phyloP scores from a whole-genome alignment of 2,329 filamentous ascomycete genomes.

The Cordyceps farinosa region DNA sequence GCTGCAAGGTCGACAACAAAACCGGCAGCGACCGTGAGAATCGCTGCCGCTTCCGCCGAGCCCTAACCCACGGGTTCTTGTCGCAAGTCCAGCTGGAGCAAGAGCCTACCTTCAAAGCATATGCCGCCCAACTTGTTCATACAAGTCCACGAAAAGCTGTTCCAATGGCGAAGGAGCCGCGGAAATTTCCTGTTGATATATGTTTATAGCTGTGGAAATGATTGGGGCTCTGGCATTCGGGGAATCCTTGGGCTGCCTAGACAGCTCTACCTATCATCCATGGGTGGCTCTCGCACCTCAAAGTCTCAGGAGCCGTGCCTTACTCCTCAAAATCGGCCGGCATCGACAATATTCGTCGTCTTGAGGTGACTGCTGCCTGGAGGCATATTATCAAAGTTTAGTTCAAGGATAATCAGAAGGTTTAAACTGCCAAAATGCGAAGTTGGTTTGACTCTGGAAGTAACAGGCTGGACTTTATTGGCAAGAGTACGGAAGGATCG shows the following conservation, averaged over 20 bases:
- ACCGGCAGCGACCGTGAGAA: background rate
- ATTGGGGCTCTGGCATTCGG: slow-evolving; percentile 39
- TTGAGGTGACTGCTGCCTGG: background rate
- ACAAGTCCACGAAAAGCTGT: background rate
- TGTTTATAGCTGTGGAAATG: slow-evolving; percentile 32
- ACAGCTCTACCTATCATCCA: slow-evolving; percentile 17
- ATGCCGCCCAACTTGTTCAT: background rate
- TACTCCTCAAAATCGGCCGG: background rate
- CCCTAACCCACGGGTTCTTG: background rate
- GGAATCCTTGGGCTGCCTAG: slow-evolving; percentile 34
- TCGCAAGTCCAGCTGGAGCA: background rate
- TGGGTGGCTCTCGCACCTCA: slow-evolving; percentile 1
- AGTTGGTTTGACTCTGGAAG: background rate
- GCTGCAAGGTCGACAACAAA: background rate
- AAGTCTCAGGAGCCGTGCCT: background rate
- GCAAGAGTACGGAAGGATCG: background rate
- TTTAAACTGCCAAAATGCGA: background rate
- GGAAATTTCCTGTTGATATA: slow-evolving; percentile 5
- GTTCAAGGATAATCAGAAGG: background rate
- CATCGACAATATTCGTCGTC: background rate
- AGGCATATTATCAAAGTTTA: background rate
- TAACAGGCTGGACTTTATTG: background rate
- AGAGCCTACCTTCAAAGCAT: background rate
- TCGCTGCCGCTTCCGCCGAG: background rate
- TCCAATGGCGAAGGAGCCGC: background rate